Percentiles rank a stretch among this genome's conserved stretches.
These are phyloP conservation scores for Hansenula sp. DNA, from an alignment of 1,139 yeast species.

Conservation along the genomic window DNA sequence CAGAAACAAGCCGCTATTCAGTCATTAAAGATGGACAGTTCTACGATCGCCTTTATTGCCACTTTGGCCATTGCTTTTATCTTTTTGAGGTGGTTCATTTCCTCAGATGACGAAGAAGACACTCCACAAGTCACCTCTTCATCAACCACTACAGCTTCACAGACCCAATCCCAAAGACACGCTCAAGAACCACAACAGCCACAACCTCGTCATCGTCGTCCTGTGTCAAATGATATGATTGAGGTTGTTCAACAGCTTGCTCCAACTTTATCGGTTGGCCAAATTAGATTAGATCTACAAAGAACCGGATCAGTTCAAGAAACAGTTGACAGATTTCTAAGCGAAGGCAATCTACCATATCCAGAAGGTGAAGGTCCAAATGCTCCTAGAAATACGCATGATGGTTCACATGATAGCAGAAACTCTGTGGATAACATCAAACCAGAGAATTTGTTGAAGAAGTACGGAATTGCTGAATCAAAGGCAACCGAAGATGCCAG, in stretches of 20 bases:
- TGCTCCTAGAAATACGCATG: conserved; percentile 13
- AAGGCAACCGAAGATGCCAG: neutral
- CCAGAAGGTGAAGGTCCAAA: conserved; percentile 45
- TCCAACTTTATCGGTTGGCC: conserved; percentile 66
- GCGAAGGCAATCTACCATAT: conserved; percentile 59
- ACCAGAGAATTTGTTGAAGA: conserved; percentile 21
- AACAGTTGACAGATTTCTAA: conserved; percentile 69
- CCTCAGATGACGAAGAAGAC: conserved; percentile 39
- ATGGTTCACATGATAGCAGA: conserved; percentile 13
- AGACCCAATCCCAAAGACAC: too few relatives aligned
- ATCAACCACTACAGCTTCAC: neutral
- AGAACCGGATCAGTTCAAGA: conserved; percentile 75
- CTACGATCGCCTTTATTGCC: conserved; percentile 47
- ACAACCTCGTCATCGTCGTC: conserved; percentile 34
- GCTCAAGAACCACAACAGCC: conserved; percentile 2
- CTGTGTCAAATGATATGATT: conserved; percentile 75
- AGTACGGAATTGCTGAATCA: conserved; percentile 16
- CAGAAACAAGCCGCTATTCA: neutral
- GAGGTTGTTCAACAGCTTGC: conserved; percentile 83
- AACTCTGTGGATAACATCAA: conserved; percentile 16
- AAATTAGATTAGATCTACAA: conserved; percentile 59
- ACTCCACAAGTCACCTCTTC: conserved; percentile 5
- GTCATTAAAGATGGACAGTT: conserved; percentile 40
- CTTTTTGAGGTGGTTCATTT: conserved; percentile 56
- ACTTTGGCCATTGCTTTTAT: conserved; percentile 48